phyloP scores from a whole-genome alignment of 257 asterid species.

The Penstemon newberryi region DNA sequence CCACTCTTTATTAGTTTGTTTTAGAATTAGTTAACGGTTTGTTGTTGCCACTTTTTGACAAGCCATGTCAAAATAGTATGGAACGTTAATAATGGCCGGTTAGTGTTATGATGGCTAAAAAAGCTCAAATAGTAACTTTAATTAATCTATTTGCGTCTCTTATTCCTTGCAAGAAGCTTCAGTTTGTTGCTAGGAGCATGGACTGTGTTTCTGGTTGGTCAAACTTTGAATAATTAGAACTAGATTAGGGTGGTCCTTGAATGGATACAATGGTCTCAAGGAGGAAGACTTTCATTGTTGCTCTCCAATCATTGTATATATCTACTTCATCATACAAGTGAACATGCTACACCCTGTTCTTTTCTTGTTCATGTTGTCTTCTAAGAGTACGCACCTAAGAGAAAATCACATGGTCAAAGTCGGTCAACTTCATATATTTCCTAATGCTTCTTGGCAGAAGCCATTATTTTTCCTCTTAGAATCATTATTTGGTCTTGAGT shows the following conservation, averaged over 20 bases:
- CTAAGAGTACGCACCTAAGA: slow-evolving; percentile 19
- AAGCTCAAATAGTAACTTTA: slow-evolving; percentile 3
- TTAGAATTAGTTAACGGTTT: background rate
- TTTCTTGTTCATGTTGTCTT: background rate
- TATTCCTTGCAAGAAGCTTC: slow-evolving; percentile 15
- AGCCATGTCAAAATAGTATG: background rate
- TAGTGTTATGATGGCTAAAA: background rate
- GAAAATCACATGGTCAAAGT: slow-evolving; percentile 5
- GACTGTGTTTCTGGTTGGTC: background rate
- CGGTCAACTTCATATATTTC: background rate
- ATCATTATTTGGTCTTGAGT: slow-evolving; percentile 1
- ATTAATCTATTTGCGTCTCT: slow-evolving; percentile 8
- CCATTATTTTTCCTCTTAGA: background rate
- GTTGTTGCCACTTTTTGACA: slow-evolving; percentile 16
- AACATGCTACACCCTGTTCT: background rate
- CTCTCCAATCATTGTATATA: background rate
- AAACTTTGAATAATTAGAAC: slow-evolving; percentile 13
- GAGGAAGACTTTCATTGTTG: background rate
- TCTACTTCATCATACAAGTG: slow-evolving; percentile 13
- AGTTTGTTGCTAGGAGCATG: slow-evolving; percentile 14
- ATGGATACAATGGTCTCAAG: background rate
- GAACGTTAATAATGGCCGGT: slow-evolving; percentile 7
- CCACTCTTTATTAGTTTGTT: too few species aligned
- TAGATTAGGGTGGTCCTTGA: slow-evolving; percentile 5
- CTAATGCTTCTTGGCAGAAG: background rate